Conservation (phyloP, 768 basidiomycete genomes). For the Kwoniella dendrophila region DNA sequence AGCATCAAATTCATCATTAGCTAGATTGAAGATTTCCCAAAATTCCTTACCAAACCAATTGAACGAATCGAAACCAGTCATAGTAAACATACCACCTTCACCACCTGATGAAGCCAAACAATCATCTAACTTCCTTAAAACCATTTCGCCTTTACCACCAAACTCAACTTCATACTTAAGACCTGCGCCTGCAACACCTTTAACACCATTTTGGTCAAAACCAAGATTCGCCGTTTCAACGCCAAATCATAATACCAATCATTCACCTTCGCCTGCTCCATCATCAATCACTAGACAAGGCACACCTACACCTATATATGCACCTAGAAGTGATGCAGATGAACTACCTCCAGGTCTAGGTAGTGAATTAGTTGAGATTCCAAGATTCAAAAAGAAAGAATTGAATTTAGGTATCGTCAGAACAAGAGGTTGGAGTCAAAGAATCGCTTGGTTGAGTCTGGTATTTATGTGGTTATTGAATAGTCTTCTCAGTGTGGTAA, state of each 20-base stretch:
- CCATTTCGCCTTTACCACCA: conserved; percentile 12
- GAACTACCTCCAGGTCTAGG: conserved; percentile 6
- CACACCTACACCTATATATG: background rate
- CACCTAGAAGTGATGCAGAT: conserved; percentile 9
- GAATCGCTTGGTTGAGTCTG: conserved; percentile 33
- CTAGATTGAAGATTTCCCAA: conserved; percentile 18
- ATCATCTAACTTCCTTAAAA: background rate
- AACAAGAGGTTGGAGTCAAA: conserved; percentile 22
- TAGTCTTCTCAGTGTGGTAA: conserved; percentile 38
- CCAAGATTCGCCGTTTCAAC: conserved; percentile 22
- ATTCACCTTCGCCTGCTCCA: conserved; percentile 9
- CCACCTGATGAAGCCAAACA: conserved; percentile 11
- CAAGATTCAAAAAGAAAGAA: conserved; percentile 45
- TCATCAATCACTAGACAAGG: conserved; percentile 6
- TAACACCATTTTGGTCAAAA: conserved; percentile 8
- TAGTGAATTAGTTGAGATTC: conserved; percentile 43
- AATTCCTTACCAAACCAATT: background rate
- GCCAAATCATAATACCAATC: background rate
- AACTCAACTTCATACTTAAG: conserved; percentile 23
- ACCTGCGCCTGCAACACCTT: conserved; percentile 27
- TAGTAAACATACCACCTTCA: conserved; percentile 10
- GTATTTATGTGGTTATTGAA: conserved; percentile 32
- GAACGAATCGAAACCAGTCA: conserved; percentile 4
- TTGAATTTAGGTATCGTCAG: conserved; percentile 45
- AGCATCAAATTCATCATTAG: conserved; percentile 25